Base-by-base conservation (phyloP, 345 rosid species). In the Heritiera fomes region DNA sequence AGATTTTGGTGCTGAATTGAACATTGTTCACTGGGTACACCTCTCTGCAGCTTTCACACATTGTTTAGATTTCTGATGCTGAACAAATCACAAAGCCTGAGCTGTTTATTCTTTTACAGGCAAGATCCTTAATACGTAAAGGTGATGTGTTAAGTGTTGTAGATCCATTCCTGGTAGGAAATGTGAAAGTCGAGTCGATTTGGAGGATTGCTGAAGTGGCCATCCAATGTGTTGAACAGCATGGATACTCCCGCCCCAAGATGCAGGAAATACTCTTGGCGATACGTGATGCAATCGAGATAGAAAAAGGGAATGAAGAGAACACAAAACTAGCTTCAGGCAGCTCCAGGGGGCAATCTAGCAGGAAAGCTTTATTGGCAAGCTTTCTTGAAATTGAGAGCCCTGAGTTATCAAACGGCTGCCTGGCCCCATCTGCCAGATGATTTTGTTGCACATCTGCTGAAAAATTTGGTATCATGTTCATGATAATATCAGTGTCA, bases 201-300 rank as follows among this genome's bases (percentile, higher is more conserved):
- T 97, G 99, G 99, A 88, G 98, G 83, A 80, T 94, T 0, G 97
- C 98, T 0, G 99, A 94, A 86, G 87, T 90, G 0, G 98, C 98
- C 0, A 84, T 94, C 82, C 98, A 91, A 74, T 94, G 98, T 41
- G 96, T 97, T 1, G 96, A 94, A 78, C 94, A 85, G 59, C 88
- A 89, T 43, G 89, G 93, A 11, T 80, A 68, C 77, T 86, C 82
- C 3, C 86, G 98, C 78, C 99, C 99, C 45, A 87, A 83, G 75
- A 97, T 97, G 99, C 98, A 91, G 78, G 97, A 97, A 82, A 86
- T 94, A 49, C 89, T 93, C 11, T 40, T 89, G 85, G 93, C 98
- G 0, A 88, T 93, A 75, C 98, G 93, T 78, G 98, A 97, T 55
- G 98, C 99, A 1, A 87, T 81, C 78, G 91, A 89, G 86, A 97